A percentile compares a stretch with the other conserved stretches of the same genome.
Conservation (phyloP, 202 grass and related monocot genomes). For the Hordeum pubiflorum region DNA sequence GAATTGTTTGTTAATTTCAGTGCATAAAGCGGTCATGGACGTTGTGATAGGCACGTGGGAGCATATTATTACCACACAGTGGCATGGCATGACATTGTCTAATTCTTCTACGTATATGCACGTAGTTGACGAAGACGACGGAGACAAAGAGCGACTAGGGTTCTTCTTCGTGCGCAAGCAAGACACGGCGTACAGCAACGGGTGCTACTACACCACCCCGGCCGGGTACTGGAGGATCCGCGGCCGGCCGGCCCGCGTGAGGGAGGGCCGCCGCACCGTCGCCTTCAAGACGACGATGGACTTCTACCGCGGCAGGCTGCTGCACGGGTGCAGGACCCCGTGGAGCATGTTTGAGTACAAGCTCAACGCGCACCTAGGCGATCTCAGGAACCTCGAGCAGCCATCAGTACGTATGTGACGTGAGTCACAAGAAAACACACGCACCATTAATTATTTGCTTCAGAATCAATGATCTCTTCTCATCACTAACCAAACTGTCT, state of each 20-base stretch:
- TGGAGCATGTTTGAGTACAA: conserved; percentile 26
- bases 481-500: neutral
- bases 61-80: no score
- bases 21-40: no score
- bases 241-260: neutral
- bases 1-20: neutral
- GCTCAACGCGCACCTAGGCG: neutral
- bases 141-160: neutral
- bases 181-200: neutral
- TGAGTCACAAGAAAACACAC: neutral
- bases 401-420: neutral
- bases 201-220: conserved; percentile 6
- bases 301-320: conserved; percentile 1
- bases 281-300: conserved; percentile 12
- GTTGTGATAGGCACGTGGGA: no score
- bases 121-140: neutral
- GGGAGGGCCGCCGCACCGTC: neutral
- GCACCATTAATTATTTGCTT: neutral
- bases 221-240: conserved; percentile 3
- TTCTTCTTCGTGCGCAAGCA: conserved; percentile 6
- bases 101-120: neutral
- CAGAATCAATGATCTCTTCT: neutral
- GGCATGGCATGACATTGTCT: no score
- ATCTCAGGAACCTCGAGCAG: neutral
- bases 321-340: neutral